A percentile compares a stretch with the other conserved stretches of the same genome.
Conservation (phyloP, 2,329 filamentous ascomycete genomes). For the Penicillium brevicompactum region DNA sequence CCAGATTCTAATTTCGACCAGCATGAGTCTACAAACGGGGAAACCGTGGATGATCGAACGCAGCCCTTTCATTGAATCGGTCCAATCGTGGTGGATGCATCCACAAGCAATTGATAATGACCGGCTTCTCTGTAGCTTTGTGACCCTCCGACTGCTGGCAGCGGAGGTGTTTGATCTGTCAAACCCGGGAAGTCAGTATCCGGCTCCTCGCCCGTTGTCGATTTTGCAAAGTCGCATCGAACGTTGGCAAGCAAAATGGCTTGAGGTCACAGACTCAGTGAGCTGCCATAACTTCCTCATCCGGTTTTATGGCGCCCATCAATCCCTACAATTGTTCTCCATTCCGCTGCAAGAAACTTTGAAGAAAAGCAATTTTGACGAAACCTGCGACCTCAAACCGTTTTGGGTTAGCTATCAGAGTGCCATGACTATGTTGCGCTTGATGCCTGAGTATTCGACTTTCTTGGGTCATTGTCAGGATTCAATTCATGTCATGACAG, state of each 20-base stretch:
- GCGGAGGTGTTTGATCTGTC: constrained; percentile 34
- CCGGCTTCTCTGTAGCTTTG: constrained; percentile 38
- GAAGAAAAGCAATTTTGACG: constrained; percentile 17
- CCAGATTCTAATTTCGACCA: constrained; percentile 13
- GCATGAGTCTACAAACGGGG: constrained; percentile 45
- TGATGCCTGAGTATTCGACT: constrained; percentile 32
- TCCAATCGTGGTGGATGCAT: constrained; percentile 35
- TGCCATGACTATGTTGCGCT: constrained; percentile 35
- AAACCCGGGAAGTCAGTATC: constrained; percentile 10
- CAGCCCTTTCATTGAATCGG: constrained; percentile 38
- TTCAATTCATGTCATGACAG: constrained; percentile 47
- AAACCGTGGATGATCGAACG: constrained; percentile 48
- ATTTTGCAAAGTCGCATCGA: not conserved
- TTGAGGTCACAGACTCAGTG: constrained; percentile 6
- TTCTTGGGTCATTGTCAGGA: constrained; percentile 45
- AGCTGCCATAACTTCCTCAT: constrained; percentile 41
- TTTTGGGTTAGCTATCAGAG: constrained; percentile 20
- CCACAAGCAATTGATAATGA: constrained; percentile 34
- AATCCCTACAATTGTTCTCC: constrained; percentile 41
- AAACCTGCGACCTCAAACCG: constrained; percentile 27
- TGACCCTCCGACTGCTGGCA: constrained; percentile 40
- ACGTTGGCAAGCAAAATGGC: not conserved
- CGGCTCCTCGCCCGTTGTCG: not conserved
- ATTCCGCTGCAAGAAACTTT: constrained; percentile 37
- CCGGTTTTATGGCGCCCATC: constrained; percentile 42